A percentile compares a stretch with the other conserved stretches of the same genome.
phyloP scores from a whole-genome alignment of 805 yeast genomes.

The Wickerhamomyces tratensis region DNA sequence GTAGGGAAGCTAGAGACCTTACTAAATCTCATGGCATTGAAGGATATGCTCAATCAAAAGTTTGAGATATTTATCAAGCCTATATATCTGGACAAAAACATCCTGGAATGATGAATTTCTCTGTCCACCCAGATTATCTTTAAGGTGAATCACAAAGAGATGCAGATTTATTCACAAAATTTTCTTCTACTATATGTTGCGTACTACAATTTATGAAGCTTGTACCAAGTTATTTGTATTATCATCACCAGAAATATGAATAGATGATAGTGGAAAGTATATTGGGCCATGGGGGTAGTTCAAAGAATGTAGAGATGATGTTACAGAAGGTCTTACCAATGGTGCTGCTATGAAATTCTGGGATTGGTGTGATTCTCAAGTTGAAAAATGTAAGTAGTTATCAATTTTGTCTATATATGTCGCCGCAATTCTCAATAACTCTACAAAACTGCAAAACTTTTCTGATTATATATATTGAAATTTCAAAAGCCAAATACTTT shows the following conservation, averaged over 20 bases:
- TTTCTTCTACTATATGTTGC: neutral
- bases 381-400: constrained; percentile 2
- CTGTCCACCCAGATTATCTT: constrained; percentile 33
- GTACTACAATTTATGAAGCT: constrained; percentile 26
- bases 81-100: constrained; percentile 24
- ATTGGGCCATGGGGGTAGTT: constrained; percentile 33
- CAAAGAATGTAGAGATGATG: constrained; percentile 27
- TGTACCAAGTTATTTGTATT: constrained; percentile 34
- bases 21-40: neutral
- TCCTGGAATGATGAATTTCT: constrained; percentile 22
- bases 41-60: constrained; percentile 34
- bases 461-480: too few species aligned
- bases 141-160: constrained; percentile 25
- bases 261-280: constrained; percentile 24
- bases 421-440: too few species aligned
- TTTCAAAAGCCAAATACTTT: too few species aligned
- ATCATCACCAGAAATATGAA: constrained; percentile 26
- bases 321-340: constrained; percentile 21
- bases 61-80: constrained; percentile 27
- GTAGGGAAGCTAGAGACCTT: constrained; percentile 5
- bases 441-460: too few species aligned
- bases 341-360: constrained; percentile 24
- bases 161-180: neutral
- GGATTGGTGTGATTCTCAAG: constrained; percentile 23
- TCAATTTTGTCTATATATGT: too few species aligned